These are phyloP conservation scores for Pyricularia pennisetigena DNA, from an alignment of 2,329 filamentous ascomycete genomes.

Conservation along the genomic window DNA sequence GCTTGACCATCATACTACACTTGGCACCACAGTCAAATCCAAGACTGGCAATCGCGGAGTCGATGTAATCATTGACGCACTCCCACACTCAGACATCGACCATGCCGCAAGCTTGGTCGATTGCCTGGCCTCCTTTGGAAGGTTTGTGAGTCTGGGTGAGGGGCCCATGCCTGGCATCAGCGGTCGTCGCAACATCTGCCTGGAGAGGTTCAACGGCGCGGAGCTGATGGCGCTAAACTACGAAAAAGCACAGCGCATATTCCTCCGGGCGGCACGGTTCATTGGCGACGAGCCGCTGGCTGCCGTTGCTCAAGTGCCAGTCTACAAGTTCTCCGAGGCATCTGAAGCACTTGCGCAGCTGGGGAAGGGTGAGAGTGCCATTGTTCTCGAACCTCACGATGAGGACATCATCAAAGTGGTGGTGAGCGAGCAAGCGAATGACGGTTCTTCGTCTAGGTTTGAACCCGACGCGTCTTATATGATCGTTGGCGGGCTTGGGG, in stretches of 20 bases:
- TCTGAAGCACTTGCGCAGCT: not conserved
- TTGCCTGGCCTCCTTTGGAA: constrained; percentile 1
- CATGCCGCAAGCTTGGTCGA: not conserved
- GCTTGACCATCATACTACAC: not conserved
- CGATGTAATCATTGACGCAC: not conserved
- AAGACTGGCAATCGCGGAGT: not conserved
- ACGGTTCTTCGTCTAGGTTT: constrained; percentile 1
- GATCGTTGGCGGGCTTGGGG: constrained; percentile 17
- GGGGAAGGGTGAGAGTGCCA: not conserved
- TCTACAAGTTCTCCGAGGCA: not conserved
- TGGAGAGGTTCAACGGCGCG: not conserved
- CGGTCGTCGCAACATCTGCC: not conserved
- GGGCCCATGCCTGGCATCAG: not conserved
- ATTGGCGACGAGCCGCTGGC: not conserved
- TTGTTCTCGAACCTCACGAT: not conserved
- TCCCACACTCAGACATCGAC: not conserved
- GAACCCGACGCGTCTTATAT: constrained; percentile 14
- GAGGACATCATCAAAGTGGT: not conserved
- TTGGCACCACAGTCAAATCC: not conserved
- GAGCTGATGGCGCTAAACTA: constrained; percentile 5
- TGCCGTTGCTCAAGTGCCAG: not conserved
- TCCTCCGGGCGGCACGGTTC: not conserved
- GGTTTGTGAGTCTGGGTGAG: not conserved
- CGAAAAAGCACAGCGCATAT: constrained; percentile 8
- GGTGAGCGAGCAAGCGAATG: not conserved